phyloP scores from a whole-genome alignment of 148 eudicot genomes.

The Spergularia marina region DNA sequence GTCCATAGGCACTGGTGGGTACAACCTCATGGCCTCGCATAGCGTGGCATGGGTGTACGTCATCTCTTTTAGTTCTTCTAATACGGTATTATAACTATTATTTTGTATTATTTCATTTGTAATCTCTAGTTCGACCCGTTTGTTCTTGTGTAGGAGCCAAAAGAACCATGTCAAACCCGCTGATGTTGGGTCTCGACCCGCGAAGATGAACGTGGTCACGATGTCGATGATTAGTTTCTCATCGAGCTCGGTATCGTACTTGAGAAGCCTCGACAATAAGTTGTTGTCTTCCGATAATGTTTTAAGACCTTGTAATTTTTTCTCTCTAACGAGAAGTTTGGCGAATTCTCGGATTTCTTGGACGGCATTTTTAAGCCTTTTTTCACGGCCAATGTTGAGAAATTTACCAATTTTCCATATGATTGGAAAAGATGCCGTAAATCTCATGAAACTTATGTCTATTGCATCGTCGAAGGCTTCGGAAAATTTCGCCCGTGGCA shows the following conservation, averaged over 20 bases:
- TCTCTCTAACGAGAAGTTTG: neutral
- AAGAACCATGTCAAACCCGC: slow-evolving; percentile 44
- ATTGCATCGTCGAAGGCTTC: slow-evolving; percentile 34
- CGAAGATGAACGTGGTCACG: slow-evolving; percentile 36
- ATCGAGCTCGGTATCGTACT: slow-evolving; percentile 23
- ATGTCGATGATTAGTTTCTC: slow-evolving; percentile 37
- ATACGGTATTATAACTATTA: neutral
- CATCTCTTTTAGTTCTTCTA: slow-evolving; percentile 22
- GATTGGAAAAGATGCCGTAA: slow-evolving; percentile 18
- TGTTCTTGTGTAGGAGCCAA: slow-evolving; percentile 29
- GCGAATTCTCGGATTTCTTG: slow-evolving; percentile 18
- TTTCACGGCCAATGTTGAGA: slow-evolving; percentile 37
- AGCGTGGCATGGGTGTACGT: slow-evolving; percentile 34
- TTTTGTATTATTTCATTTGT: slow-evolving; percentile 21
- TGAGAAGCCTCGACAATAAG: slow-evolving; percentile 37
- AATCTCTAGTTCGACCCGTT: slow-evolving; percentile 26
- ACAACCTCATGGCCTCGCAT: slow-evolving; percentile 41
- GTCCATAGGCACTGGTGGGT: slow-evolving; percentile 45
- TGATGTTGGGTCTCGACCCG: slow-evolving; percentile 39
- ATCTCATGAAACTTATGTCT: slow-evolving; percentile 19
- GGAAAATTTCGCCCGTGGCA: slow-evolving; percentile 28
- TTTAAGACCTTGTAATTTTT: neutral
- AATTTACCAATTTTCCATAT: slow-evolving; percentile 32
- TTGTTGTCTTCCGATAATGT: slow-evolving; percentile 4
- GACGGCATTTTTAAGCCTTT: slow-evolving; percentile 22